Percentiles rank a stretch among this genome's conserved stretches.
Conservation (phyloP, 1,284 basidiomycete species). For the Trichosporon faecale region DNA sequence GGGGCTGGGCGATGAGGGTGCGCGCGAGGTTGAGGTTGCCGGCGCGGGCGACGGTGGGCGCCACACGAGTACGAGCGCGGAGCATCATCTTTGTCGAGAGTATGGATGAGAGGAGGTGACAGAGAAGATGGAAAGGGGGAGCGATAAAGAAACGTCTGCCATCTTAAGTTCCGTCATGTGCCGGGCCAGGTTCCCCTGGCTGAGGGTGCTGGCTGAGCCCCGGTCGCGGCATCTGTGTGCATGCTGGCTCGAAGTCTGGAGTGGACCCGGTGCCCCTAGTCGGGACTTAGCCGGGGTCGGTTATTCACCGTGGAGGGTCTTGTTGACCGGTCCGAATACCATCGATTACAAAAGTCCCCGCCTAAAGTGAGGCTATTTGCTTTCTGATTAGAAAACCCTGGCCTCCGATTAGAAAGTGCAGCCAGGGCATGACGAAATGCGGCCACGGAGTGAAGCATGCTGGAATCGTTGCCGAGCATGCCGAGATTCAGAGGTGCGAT, state of each 20-base stretch:
- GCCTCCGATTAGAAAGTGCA: not conserved
- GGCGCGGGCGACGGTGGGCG: constrained; percentile 8
- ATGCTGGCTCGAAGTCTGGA: not conserved
- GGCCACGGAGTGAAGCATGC: not conserved
- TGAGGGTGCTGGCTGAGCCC: not conserved
- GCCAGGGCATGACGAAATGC: not conserved
- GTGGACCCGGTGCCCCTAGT: constrained; percentile 5
- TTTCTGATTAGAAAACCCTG: not conserved
- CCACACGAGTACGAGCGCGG: constrained; percentile 11
- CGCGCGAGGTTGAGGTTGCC: constrained; percentile 18
- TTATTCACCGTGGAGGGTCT: constrained; percentile 3
- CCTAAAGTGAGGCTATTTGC: constrained; percentile 1
- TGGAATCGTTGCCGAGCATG: constrained; percentile 1
- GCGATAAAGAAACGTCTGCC: not conserved
- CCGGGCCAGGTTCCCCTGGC: not conserved
- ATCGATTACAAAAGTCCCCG: not conserved
- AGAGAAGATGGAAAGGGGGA: constrained; percentile 1
- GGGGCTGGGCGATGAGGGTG: constrained; percentile 43
- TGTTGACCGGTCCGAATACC: constrained; percentile 7
- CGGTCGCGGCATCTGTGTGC: not conserved
- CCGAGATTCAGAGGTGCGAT: constrained; percentile 7
- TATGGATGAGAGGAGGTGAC: not conserved
- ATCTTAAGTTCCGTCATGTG: constrained; percentile 11
- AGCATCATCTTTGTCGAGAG: constrained; percentile 5
- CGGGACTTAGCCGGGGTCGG: constrained; percentile 11